Base-by-base conservation (phyloP, 2,329 filamentous ascomycete genomes). In the Xenosphaeropsis pyriputrescens region DNA sequence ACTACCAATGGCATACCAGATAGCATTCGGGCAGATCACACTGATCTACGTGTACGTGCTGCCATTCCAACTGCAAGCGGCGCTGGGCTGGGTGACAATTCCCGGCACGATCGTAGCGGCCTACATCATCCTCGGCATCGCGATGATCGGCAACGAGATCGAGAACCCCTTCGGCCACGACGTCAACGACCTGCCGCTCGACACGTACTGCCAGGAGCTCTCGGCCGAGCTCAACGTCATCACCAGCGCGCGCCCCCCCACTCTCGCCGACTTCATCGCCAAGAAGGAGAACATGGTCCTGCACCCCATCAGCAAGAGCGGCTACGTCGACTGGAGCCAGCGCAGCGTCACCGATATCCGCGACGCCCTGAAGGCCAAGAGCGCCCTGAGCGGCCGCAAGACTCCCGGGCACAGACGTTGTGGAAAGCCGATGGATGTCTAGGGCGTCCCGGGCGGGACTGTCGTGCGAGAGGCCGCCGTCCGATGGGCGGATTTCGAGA, bases 81-180 rank as follows among this genome's bases (percentile, higher is more conserved):
- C 59, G 3, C 70, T 93, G 1, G 48, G 58, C 6, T 91, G 79
- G 78, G 68, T 86, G 45, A 79, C 84, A 11, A 88, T 91, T 45
- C 84, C 84, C 0, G 84, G 76, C 26, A 79, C 77, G 33, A 62
- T 88, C 13, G 67, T 65, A 4, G 79, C 78, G 2, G 76, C 80
- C 3, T 89, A 89, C 57, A 89, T 91, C 47, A 89, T 91, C 54
- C 72, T 91, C 42, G 82, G 81, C 17, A 73, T 91, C 34, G 69
- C 74, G 4, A 66, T 72, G 44, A 89, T 89, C 49, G 84, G 84
- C 30, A 74, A 75, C 44, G 83, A 91, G 58, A 81, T 91, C 45
- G 84, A 91, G 57, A 85, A 91, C 51, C 84, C 84, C 5, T 91
- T 91, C 55, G 84, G 84, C 40, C 67, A 76, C 45, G 84, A 91